Conservation (phyloP, 2,329 filamentous ascomycete species). For the Aspergillus quadrilineatus region DNA sequence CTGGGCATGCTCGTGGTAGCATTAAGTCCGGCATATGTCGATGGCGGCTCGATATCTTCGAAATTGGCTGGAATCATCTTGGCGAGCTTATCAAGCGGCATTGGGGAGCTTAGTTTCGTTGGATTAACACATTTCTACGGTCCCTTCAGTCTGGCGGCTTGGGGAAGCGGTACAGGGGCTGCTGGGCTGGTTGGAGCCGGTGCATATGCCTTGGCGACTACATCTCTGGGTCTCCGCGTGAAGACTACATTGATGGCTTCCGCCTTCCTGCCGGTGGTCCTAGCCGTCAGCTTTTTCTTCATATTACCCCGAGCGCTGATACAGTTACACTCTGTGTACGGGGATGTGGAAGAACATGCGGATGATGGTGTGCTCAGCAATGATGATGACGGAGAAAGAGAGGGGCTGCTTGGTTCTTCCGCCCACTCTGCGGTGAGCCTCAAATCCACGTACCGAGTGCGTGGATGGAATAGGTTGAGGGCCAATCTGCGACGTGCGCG, state of each 20-base stretch:
- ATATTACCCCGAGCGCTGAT: slow-evolving; percentile 71
- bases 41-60: slow-evolving; percentile 61
- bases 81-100: slow-evolving; percentile 81
- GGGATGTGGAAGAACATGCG: slow-evolving; percentile 42
- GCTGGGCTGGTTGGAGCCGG: slow-evolving; percentile 85
- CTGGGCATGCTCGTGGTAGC: slow-evolving; percentile 87
- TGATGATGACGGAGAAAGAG: slow-evolving; percentile 25
- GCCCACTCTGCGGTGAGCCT: slow-evolving; percentile 16
- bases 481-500: slow-evolving; percentile 64
- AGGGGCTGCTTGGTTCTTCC: slow-evolving; percentile 31
- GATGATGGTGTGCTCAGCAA: slow-evolving; percentile 34
- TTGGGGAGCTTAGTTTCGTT: slow-evolving; percentile 86
- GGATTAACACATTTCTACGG: slow-evolving; percentile 93
- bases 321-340: slow-evolving; percentile 56
- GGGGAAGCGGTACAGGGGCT: slow-evolving; percentile 89
- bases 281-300: slow-evolving; percentile 80
- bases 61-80: slow-evolving; percentile 83
- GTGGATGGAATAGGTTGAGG: slow-evolving; percentile 42
- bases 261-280: slow-evolving; percentile 74
- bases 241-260: slow-evolving; percentile 72
- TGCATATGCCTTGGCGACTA: slow-evolving; percentile 82
- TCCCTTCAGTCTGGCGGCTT: slow-evolving; percentile 78
- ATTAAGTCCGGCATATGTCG: slow-evolving; percentile 63
- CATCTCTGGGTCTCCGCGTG: slow-evolving; percentile 72
- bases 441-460: slow-evolving; percentile 21